Conservation (phyloP, 148 eudicot species). For the Fagopyrum esculentum region DNA sequence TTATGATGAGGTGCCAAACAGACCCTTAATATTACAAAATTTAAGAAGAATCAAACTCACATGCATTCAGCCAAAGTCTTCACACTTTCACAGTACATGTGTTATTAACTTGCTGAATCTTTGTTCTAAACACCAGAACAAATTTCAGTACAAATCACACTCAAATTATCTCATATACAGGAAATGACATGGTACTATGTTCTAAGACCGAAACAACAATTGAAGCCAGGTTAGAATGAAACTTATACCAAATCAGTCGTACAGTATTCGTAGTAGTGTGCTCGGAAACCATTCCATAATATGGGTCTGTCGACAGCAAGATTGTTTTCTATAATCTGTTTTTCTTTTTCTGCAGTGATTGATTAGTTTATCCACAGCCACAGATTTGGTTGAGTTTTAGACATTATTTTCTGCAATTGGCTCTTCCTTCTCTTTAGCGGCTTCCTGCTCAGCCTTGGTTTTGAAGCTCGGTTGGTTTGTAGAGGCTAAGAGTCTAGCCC, state of each 20-base stretch:
- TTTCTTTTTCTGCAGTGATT: conserved; percentile 4
- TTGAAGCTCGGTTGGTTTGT: conserved; percentile 16
- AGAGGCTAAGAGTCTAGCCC: conserved; percentile 14
- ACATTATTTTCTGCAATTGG: neutral
- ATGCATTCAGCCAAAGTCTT: conserved; percentile 1
- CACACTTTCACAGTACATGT: neutral
- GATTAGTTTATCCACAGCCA: neutral
- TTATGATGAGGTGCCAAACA: too few species aligned
- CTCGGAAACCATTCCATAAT: neutral
- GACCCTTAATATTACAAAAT: neutral
- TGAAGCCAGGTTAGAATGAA: neutral
- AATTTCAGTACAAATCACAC: neutral
- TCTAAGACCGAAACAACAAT: neutral
- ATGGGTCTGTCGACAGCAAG: neutral
- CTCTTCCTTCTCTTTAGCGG: neutral
- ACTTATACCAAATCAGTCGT: neutral
- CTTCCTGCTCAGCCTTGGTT: conserved; percentile 4
- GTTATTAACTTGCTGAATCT: conserved; percentile 1
- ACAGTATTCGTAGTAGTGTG: neutral
- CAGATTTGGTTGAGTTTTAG: neutral
- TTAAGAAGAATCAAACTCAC: neutral
- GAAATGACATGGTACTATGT: neutral
- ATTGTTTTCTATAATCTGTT: neutral
- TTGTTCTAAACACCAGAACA: conserved; percentile 1
- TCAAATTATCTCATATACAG: neutral